Percentiles rank a stretch among this genome's conserved stretches.
Evolutionary conservation across 257 asterid genomes (phyloP).

Genomic region (Cordia subcordata): DNA sequence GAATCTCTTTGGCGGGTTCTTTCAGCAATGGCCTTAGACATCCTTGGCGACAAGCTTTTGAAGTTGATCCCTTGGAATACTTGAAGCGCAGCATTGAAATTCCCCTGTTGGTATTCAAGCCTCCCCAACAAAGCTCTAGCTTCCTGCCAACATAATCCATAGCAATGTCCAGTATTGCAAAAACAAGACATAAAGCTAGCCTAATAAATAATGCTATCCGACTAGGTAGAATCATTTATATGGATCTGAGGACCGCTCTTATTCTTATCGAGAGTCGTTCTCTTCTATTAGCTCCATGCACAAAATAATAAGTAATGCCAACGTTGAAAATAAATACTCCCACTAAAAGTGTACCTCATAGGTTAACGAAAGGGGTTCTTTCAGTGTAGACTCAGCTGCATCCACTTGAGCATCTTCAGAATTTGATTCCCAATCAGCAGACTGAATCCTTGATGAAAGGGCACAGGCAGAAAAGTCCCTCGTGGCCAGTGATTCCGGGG

Average conservation of each 20-base stretch:
- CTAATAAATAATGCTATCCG: too few relatives aligned
- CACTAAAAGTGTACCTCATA: constrained; percentile 51
- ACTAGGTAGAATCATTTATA: too few relatives aligned
- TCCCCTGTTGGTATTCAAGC: constrained; percentile 88
- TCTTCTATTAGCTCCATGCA: too few relatives aligned
- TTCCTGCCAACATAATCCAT: constrained; percentile 38
- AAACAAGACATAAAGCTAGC: too few relatives aligned
- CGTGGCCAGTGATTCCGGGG: constrained; percentile 89
- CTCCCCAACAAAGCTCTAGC: constrained; percentile 92
- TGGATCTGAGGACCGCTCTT: too few relatives aligned
- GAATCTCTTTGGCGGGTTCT: constrained; percentile 52
- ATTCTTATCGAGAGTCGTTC: too few relatives aligned
- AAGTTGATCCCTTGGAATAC: constrained; percentile 90
- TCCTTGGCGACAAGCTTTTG: constrained; percentile 53
- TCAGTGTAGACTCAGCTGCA: constrained; percentile 91
- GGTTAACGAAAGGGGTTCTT: constrained; percentile 81
- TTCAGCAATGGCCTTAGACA: constrained; percentile 65
- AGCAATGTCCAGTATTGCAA: too few relatives aligned
- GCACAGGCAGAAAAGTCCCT: constrained; percentile 93
- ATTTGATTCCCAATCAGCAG: constrained; percentile 68
- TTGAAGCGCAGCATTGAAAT: constrained; percentile 90
- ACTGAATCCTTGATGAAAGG: constrained; percentile 66
- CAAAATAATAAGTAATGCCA: too few relatives aligned
- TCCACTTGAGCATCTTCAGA: constrained; percentile 91
- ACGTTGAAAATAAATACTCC: not conserved